Percentiles rank a stretch among this genome's conserved stretches.
Conservation (phyloP, 306 rosid genomes). For the Glycine soja region DNA sequence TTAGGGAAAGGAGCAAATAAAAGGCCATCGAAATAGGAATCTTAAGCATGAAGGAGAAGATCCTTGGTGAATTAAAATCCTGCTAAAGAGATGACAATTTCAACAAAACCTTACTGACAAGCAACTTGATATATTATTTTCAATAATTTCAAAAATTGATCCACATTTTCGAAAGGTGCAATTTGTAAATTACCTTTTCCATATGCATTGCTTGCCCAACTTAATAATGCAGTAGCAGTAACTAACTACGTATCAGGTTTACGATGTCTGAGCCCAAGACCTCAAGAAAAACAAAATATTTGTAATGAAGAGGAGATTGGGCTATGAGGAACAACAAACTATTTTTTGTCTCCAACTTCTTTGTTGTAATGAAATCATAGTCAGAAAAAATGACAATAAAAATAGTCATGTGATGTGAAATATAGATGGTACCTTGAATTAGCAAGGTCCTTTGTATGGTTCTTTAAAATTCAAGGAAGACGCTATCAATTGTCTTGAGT, state of each 20-base stretch:
- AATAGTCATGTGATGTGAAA: slow-evolving; percentile 25
- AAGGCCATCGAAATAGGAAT: neutral
- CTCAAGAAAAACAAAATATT: neutral
- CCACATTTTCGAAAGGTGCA: neutral
- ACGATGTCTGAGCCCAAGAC: neutral
- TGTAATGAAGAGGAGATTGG: slow-evolving; percentile 6
- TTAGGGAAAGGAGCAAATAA: neutral
- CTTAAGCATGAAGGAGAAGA: neutral
- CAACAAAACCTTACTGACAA: neutral
- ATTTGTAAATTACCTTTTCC: neutral
- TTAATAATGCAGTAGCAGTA: neutral
- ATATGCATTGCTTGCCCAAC: neutral
- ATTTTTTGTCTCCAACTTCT: slow-evolving; percentile 2
- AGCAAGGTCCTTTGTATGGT: slow-evolving; percentile 31
- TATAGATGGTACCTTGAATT: slow-evolving; percentile 45
- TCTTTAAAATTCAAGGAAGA: slow-evolving; percentile 67
- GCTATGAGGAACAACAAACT: neutral
- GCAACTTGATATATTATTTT: neutral
- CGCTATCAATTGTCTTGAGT: slow-evolving; percentile 77
- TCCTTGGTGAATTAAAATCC: neutral
- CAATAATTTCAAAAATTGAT: neutral
- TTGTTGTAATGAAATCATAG: slow-evolving; percentile 27
- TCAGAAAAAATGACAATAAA: slow-evolving; percentile 16
- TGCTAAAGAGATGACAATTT: neutral
- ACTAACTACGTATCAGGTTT: neutral